Evolutionary conservation across 139 green algal species (phyloP).

Genomic region (Penium margaritaceum): DNA sequence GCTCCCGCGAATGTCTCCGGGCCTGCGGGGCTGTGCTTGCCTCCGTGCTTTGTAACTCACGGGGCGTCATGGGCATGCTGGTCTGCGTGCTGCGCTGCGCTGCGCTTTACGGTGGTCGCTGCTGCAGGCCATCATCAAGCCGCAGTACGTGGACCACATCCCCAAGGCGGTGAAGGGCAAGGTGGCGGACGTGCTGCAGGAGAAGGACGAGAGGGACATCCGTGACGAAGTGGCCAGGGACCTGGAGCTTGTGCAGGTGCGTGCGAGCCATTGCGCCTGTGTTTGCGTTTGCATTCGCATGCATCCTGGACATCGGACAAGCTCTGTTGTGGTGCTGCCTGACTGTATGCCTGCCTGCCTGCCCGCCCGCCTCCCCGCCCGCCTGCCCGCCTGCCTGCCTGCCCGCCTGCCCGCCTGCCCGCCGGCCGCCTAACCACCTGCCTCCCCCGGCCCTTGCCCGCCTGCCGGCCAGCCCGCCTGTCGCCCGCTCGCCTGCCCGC

Average conservation of each 20-base stretch:
- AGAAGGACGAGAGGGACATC: constrained; percentile 75
- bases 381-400: no score
- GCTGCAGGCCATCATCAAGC: constrained; percentile 72
- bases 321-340: neutral
- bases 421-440: neutral
- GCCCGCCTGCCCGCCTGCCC: no score
- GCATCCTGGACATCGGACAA: no score
- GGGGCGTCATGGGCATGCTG: neutral
- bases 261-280: no score
- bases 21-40: no score
- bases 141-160: constrained; percentile 95
- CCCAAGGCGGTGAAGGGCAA: constrained; percentile 88
- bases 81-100: no score
- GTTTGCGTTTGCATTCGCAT: no score
- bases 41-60: no score
- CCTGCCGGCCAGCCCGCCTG: no score
- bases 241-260: constrained; percentile 46
- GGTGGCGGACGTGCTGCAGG: constrained; percentile 54
- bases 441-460: no score
- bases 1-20: neutral
- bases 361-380: no score
- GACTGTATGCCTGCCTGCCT: neutral
- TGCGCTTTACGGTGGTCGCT: neutral
- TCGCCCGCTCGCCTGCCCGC: no score
- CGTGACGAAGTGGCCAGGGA: constrained; percentile 61